phyloP scores from a whole-genome alignment of 768 basidiomycete species.

The Agrocybe praecox region DNA sequence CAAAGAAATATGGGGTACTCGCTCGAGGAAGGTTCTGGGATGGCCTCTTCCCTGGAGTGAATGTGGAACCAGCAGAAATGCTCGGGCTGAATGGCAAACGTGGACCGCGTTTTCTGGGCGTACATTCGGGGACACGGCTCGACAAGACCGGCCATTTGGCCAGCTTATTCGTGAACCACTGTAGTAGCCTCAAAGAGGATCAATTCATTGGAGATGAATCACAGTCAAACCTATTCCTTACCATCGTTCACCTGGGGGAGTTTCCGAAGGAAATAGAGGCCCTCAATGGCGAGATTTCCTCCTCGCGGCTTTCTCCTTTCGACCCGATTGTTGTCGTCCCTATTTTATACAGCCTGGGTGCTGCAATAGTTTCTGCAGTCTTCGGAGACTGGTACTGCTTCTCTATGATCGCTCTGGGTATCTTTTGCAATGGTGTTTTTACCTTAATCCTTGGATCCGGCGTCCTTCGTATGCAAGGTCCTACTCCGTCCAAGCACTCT shows the following conservation, averaged over 20 bases:
- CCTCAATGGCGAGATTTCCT: neutral
- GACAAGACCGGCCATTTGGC: constrained; percentile 6
- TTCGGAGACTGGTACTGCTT: constrained; percentile 14
- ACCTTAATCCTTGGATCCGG: constrained; percentile 8
- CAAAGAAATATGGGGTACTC: constrained; percentile 13
- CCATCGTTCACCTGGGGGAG: neutral
- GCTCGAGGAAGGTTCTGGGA: constrained; percentile 7
- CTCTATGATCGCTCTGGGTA: constrained; percentile 9
- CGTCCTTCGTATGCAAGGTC: constrained; percentile 3
- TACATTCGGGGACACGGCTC: constrained; percentile 2
- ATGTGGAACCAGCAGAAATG: neutral
- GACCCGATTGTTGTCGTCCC: constrained; percentile 5
- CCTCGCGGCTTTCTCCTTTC: neutral
- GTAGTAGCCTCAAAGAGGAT: neutral
- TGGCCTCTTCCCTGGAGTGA: constrained; percentile 4
- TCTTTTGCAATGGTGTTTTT: constrained; percentile 9
- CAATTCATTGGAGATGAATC: neutral
- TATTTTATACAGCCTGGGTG: constrained; percentile 5
- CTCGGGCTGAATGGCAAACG: constrained; percentile 6
- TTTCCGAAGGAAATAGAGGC: neutral
- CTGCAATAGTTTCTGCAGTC: constrained; percentile 2
- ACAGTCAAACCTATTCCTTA: neutral
- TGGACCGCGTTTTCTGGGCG: constrained; percentile 6
- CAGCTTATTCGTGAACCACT: neutral
- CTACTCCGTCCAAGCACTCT: constrained; percentile 1